Conservation (phyloP, 352 stramenopile genomes). For the Elongisporangium prolatum region DNA sequence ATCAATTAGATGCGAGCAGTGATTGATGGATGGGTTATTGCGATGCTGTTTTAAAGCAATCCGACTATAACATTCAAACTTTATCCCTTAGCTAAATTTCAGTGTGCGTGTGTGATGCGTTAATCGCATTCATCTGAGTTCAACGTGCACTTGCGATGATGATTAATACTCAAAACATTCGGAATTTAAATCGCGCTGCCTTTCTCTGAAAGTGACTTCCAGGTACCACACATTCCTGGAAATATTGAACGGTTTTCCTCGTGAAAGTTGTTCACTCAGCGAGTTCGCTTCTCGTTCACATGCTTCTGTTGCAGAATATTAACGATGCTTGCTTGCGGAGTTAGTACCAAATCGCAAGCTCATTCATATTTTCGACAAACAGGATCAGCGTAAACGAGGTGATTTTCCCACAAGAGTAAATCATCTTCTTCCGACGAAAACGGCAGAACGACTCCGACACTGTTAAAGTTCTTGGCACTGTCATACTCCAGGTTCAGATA, state of each 20-base stretch:
- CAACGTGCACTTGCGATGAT: not conserved
- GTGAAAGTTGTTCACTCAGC: not conserved
- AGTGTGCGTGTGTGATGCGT: not conserved
- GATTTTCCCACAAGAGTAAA: conserved; percentile 77
- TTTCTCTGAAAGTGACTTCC: not conserved
- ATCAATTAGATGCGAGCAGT: not conserved
- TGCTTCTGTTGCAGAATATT: not conserved
- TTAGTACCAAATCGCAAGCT: conserved; percentile 9
- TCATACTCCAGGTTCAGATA: conserved; percentile 85
- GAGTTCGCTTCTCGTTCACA: not conserved
- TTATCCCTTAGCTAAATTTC: not conserved
- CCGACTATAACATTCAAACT: not conserved
- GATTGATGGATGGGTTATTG: not conserved
- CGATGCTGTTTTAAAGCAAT: not conserved
- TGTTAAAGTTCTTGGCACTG: conserved; percentile 82
- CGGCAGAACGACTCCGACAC: conserved; percentile 68
- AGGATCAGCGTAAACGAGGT: conserved; percentile 78
- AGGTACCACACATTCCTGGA: not conserved
- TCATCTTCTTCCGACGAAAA: conserved; percentile 83
- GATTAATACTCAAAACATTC: not conserved
- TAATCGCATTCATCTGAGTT: not conserved
- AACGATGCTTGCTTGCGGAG: not conserved
- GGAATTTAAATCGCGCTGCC: not conserved
- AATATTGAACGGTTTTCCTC: not conserved
- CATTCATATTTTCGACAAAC: conserved; percentile 82